A percentile compares a stretch with the other conserved stretches of the same genome.
Evolutionary conservation across 768 basidiomycete genomes (phyloP).

Genomic region (Glaciozyma martinii): DNA sequence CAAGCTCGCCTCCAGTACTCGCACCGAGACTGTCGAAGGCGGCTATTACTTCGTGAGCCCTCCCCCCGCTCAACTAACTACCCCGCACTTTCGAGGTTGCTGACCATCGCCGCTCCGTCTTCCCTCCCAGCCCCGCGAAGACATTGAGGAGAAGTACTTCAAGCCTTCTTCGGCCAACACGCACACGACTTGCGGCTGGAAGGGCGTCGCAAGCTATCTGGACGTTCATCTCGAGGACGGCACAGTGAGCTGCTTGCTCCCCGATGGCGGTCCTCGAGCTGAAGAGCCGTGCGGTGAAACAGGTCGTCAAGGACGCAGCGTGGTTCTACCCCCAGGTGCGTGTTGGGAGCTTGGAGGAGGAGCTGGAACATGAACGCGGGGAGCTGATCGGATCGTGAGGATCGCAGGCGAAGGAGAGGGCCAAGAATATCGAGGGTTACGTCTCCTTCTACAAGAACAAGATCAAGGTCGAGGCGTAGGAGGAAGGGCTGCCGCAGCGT

Average conservation of each 20-base stretch:
- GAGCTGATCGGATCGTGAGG: slow-evolving; percentile 50
- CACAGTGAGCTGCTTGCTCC: neutral
- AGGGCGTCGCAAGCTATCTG: slow-evolving; percentile 46
- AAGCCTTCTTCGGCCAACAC: slow-evolving; percentile 47
- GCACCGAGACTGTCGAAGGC: slow-evolving; percentile 47
- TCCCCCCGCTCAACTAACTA: too few relatives aligned
- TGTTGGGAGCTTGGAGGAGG: neutral
- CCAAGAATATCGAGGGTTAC: slow-evolving; percentile 55
- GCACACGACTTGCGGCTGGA: slow-evolving; percentile 55
- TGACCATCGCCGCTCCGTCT: neutral
- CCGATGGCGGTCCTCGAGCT: neutral
- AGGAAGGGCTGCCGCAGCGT: too few relatives aligned
- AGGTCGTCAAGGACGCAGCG: slow-evolving; percentile 46
- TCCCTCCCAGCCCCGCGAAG: slow-evolving; percentile 49
- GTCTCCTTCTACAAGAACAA: slow-evolving; percentile 71
- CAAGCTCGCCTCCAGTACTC: slow-evolving; percentile 53
- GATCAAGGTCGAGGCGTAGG: slow-evolving; percentile 20
- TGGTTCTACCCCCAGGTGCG: slow-evolving; percentile 54
- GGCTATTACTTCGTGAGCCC: slow-evolving; percentile 9
- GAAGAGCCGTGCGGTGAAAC: neutral
- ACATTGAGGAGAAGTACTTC: slow-evolving; percentile 47
- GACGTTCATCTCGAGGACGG: neutral
- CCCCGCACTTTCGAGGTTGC: neutral
- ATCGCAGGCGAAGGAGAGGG: slow-evolving; percentile 46
- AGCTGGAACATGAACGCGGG: neutral